A percentile compares a stretch with the other conserved stretches of the same genome.
phyloP scores from a whole-genome alignment of 2,329 filamentous ascomycete genomes.

The Colletotrichum euphorbiae region DNA sequence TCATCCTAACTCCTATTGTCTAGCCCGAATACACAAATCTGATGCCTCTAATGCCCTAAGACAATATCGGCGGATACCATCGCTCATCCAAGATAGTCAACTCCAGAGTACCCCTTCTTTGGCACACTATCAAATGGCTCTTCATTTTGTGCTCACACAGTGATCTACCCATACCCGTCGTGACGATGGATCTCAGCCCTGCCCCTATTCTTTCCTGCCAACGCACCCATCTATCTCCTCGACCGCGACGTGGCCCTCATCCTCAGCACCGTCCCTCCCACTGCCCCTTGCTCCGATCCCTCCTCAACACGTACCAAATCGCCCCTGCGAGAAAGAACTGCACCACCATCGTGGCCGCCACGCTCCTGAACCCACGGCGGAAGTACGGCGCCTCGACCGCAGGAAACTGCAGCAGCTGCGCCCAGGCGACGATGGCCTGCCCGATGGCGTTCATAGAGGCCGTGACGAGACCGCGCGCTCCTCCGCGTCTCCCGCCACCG shows the following conservation, averaged over 20 bases:
- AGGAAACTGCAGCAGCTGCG: conserved; percentile 53
- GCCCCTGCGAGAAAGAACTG: conserved; percentile 45
- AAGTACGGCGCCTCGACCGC: conserved; percentile 51
- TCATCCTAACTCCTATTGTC: too few relatives aligned
- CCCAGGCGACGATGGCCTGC: conserved; percentile 54
- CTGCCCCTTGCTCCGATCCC: conserved; percentile 10
- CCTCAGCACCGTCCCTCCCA: background rate
- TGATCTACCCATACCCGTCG: too few relatives aligned
- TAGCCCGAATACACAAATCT: too few relatives aligned
- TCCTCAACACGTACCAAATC: conserved; percentile 25
- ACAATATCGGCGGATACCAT: too few relatives aligned
- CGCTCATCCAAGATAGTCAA: too few relatives aligned
- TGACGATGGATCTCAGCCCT: too few relatives aligned
- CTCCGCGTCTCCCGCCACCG: conserved; percentile 53
- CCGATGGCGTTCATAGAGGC: conserved; percentile 58
- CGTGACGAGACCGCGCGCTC: conserved; percentile 55
- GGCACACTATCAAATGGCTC: too few relatives aligned
- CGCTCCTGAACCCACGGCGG: conserved; percentile 45
- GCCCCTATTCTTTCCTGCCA: background rate
- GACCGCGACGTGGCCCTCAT: background rate
- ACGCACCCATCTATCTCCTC: background rate
- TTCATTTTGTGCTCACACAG: too few relatives aligned
- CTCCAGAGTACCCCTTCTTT: too few relatives aligned
- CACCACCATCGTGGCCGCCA: conserved; percentile 48
- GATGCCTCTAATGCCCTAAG: too few relatives aligned